Evolutionary conservation across 1,139 yeast species (phyloP), one percentile per base, ranked within the genome.

Genomic region (Casaregolazyma lundiana): DNA sequence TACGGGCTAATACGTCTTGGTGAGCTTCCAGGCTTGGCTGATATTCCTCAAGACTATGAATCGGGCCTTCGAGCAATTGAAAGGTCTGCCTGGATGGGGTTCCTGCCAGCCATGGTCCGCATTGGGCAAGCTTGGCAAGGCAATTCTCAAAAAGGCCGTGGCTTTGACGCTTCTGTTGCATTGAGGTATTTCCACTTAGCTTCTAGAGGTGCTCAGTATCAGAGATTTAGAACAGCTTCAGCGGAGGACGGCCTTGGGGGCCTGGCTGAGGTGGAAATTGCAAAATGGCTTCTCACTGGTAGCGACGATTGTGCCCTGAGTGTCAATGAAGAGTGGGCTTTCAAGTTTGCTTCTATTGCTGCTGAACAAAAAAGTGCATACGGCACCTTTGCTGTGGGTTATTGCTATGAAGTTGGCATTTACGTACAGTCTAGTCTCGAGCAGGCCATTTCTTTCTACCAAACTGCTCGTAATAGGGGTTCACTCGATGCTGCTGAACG

Each of bases 231-330:
- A 19, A 50, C 54, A 7, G 56, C 51, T 2, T 5, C 39, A 11
- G 9, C 20, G 6, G 44, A 35, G 17, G 51, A 56, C 2, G 44
- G 53, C 8, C 53, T 61, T 13, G 50, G 49, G 4, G 71, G 71
- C 13, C 58, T 56, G 7, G 66, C 70, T 1, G 70, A 66, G 45
- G 64, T 66, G 8, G 71, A 67, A 50, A 56, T 70, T 15, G 63
- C 69, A 34, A 69, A 69, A 51, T 69, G 75, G 73, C 56, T 66
- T 47, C 60, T 70, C 34, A 67, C 70, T 36, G 71, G 71, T 2
- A 62, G 57, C 24, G 63, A 59, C 26, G 61, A 58, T 26, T 35
- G 39, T n/a, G 45, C 53, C 1, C 50, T 68, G 15, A 50, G 46
- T 15, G 58, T 62, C n/a, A 65, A 67, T 48, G 71, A 67, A 49